Percentiles rank a stretch among this genome's conserved stretches.
These are phyloP conservation scores for Talaromyces marneffei DNA, from an alignment of 2,329 filamentous ascomycete species.

Conservation along the genomic window DNA sequence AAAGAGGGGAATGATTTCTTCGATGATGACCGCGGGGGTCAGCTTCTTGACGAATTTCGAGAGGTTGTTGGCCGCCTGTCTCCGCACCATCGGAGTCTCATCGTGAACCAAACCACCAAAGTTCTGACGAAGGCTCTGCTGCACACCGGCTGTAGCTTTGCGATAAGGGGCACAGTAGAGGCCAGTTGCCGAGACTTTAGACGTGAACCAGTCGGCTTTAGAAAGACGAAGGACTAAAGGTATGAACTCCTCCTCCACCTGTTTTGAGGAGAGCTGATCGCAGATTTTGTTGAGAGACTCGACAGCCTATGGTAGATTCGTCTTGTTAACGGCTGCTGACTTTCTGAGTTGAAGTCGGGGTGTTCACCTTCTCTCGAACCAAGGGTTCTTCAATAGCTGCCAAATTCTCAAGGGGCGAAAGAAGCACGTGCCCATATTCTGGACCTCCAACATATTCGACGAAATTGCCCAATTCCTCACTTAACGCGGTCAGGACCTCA, in stretches of 20 bases:
- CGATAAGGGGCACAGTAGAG: slow-evolving; percentile 91
- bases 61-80: slow-evolving; percentile 92
- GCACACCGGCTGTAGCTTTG: slow-evolving; percentile 78
- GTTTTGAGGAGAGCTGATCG: slow-evolving; percentile 78
- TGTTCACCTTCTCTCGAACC: slow-evolving; percentile 86
- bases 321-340: slow-evolving; percentile 10
- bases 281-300: slow-evolving; percentile 99
- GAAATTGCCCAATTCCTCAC: slow-evolving; percentile 93
- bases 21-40: slow-evolving; percentile 82
- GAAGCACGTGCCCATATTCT: slow-evolving; percentile 88
- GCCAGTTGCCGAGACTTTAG: slow-evolving; percentile 95
- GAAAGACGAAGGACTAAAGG: slow-evolving; percentile 91
- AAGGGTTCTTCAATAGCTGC: slow-evolving; percentile 97
- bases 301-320: slow-evolving; percentile 62
- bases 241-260: slow-evolving; percentile 96
- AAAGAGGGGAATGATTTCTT: slow-evolving; percentile 98
- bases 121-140: slow-evolving; percentile 86
- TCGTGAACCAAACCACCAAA: slow-evolving; percentile 93
- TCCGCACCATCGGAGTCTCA: slow-evolving; percentile 97
- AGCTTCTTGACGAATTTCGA: slow-evolving; percentile 98
- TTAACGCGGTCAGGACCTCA: slow-evolving; percentile 92
- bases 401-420: slow-evolving; percentile 95
- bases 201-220: slow-evolving; percentile 99
- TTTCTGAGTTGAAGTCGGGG: slow-evolving; percentile 7
- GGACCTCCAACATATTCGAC: slow-evolving; percentile 96